Conservation (phyloP, 108 stramenopile species). For the Nitzschia inconspicua region DNA sequence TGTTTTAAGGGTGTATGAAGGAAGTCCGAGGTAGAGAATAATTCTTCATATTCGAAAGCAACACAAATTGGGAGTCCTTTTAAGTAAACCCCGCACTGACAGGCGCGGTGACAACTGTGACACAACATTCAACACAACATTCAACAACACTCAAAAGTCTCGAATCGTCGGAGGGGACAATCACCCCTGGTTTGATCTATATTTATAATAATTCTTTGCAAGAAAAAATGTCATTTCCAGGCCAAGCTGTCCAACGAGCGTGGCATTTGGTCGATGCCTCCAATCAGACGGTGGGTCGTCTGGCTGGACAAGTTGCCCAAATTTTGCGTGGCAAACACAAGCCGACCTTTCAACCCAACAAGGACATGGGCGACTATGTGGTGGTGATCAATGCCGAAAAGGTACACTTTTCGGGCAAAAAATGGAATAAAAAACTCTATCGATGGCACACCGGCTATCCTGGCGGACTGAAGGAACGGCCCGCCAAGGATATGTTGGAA, state of each 20-base stretch:
- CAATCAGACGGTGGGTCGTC: constrained; percentile 87
- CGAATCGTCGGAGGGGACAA: too few relatives aligned
- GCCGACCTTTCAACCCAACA: constrained; percentile 89
- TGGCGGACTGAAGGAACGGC: constrained; percentile 88
- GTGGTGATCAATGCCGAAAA: constrained; percentile 92
- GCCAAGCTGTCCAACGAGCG: constrained; percentile 68
- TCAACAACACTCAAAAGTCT: too few relatives aligned
- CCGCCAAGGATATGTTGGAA: constrained; percentile 78
- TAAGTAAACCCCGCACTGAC: too few relatives aligned
- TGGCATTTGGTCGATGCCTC: constrained; percentile 92
- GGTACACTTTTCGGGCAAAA: constrained; percentile 90
- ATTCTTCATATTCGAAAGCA: too few relatives aligned
- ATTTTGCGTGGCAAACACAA: constrained; percentile 95
- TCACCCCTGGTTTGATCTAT: too few relatives aligned
- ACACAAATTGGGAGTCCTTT: too few relatives aligned
- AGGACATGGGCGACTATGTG: constrained; percentile 92
- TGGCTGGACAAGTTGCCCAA: constrained; percentile 86
- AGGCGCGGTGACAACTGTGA: too few relatives aligned
- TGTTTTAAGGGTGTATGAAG: too few relatives aligned
- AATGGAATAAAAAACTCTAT: constrained; percentile 90
- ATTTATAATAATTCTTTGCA: too few relatives aligned
- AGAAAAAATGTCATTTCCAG: constrained; percentile 73
- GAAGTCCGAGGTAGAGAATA: too few relatives aligned
- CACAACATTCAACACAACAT: too few relatives aligned
- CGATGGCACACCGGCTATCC: constrained; percentile 95